These are phyloP conservation scores for Uromyces viciae-fabae DNA, from an alignment of 1,284 basidiomycete species.

Conservation along the genomic window DNA sequence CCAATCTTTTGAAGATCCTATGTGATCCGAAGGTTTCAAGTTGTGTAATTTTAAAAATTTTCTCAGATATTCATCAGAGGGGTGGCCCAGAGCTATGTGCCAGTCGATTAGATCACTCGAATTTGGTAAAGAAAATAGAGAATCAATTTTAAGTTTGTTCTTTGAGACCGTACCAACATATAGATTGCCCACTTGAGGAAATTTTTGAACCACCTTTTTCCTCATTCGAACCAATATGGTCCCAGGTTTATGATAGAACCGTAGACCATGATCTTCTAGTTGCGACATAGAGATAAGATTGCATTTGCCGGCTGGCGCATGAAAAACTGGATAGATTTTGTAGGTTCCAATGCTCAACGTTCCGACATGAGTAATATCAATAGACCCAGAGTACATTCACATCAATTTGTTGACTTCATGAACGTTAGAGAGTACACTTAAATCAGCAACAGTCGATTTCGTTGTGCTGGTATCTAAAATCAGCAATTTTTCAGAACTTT, in stretches of 20 bases:
- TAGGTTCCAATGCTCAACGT: neutral
- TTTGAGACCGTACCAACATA: neutral
- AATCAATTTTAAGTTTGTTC: neutral
- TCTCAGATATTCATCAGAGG: neutral
- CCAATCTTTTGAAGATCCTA: neutral
- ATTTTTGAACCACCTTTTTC: neutral
- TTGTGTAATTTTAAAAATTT: neutral
- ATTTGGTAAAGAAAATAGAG: neutral
- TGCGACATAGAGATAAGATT: neutral
- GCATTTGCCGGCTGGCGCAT: neutral
- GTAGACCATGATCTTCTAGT: neutral
- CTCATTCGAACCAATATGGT: neutral
- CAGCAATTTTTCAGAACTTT: neutral
- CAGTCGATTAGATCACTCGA: neutral
- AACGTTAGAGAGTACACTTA: neutral
- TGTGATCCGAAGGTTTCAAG: neutral
- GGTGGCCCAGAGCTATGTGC: neutral
- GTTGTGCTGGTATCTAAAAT: neutral
- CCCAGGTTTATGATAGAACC: neutral
- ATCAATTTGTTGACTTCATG: neutral
- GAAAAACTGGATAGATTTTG: neutral
- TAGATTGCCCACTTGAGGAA: neutral
- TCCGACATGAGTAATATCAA: neutral
- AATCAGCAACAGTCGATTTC: neutral
- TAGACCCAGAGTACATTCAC: neutral